A percentile compares a stretch with the other conserved stretches of the same genome.
These are phyloP conservation scores for Hypoxylon perforatum DNA, from an alignment of 495 filamentous ascomycete species.

Conservation along the genomic window DNA sequence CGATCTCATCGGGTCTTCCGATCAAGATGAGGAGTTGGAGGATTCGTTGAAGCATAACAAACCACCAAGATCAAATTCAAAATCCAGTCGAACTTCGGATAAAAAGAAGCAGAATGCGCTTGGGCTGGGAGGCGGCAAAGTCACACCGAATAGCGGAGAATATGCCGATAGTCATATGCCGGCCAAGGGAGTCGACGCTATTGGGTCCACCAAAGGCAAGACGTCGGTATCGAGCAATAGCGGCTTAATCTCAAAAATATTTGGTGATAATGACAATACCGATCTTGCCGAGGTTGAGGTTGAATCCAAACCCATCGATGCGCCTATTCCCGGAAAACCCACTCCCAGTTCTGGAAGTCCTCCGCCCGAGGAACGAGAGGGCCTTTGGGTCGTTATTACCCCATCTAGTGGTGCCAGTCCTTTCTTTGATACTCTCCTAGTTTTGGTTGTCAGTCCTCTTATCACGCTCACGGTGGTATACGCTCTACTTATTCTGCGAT, in stretches of 20 bases:
- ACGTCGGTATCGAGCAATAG: constrained; percentile 36
- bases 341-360: constrained; percentile 13
- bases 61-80: constrained; percentile 32
- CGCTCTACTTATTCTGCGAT: constrained; percentile 85
- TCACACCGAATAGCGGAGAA: constrained; percentile 82
- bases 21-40: constrained; percentile 29
- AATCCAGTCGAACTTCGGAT: constrained; percentile 37
- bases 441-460: constrained; percentile 90
- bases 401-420: constrained; percentile 91
- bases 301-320: constrained; percentile 25
- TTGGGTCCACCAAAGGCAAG: constrained; percentile 39
- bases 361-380: constrained; percentile 68
- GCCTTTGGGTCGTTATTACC: constrained; percentile 94
- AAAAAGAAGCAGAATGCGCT: constrained; percentile 50
- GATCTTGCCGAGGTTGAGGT: constrained; percentile 40
- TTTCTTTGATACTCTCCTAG: constrained; percentile 94
- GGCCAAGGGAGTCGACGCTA: constrained; percentile 37
- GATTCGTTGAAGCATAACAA: constrained; percentile 26
- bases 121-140: constrained; percentile 71
- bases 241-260: constrained; percentile 57
- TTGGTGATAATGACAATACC: constrained; percentile 57
- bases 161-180: constrained; percentile 60
- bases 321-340: constrained; percentile 24
- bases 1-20: constrained; percentile 66
- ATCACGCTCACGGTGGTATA: constrained; percentile 95